These are phyloP conservation scores for Strobilomyces echinocephalus DNA, from an alignment of 768 basidiomycete genomes.

Conservation along the genomic window DNA sequence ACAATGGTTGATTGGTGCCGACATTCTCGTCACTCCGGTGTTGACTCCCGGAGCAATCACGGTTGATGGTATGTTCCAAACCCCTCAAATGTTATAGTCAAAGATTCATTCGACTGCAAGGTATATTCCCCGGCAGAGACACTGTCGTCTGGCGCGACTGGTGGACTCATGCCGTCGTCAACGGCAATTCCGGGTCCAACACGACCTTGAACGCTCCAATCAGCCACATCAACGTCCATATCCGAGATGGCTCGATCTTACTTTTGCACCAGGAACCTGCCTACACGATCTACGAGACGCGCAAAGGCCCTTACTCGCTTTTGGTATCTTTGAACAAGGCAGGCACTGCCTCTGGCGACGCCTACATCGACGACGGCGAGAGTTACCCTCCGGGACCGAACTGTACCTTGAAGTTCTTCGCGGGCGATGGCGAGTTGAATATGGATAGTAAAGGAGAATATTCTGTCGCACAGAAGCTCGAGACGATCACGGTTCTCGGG, in stretches of 20 bases:
- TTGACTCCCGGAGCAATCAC: too few relatives aligned
- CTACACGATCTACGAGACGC: conserved; percentile 67
- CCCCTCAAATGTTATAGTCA: too few relatives aligned
- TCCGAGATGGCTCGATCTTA: conserved; percentile 67
- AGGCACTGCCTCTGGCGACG: conserved; percentile 52
- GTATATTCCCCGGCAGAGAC: too few relatives aligned
- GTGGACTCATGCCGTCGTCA: too few relatives aligned
- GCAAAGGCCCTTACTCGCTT: conserved; percentile 55
- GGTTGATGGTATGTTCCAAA: too few relatives aligned
- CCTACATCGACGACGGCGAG: conserved; percentile 69
- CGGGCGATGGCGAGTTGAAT: conserved; percentile 30
- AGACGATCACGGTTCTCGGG: conserved; percentile 56
- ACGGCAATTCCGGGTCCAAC: too few relatives aligned
- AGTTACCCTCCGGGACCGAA: conserved; percentile 52
- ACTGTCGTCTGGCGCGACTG: too few relatives aligned
- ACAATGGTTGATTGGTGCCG: too few relatives aligned
- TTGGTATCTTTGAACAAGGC: conserved; percentile 49
- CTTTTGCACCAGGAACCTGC: conserved; percentile 58
- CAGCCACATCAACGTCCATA: conserved; percentile 70
- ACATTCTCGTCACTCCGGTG: too few relatives aligned
- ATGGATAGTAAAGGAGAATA: conserved; percentile 34
- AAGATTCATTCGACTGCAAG: too few relatives aligned
- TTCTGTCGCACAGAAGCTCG: conserved; percentile 41
- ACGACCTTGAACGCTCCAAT: conserved; percentile 63
- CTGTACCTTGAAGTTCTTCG: conserved; percentile 43